phyloP scores from a whole-genome alignment of 2,329 filamentous ascomycete species.

The Orbilia ellipsospora region DNA sequence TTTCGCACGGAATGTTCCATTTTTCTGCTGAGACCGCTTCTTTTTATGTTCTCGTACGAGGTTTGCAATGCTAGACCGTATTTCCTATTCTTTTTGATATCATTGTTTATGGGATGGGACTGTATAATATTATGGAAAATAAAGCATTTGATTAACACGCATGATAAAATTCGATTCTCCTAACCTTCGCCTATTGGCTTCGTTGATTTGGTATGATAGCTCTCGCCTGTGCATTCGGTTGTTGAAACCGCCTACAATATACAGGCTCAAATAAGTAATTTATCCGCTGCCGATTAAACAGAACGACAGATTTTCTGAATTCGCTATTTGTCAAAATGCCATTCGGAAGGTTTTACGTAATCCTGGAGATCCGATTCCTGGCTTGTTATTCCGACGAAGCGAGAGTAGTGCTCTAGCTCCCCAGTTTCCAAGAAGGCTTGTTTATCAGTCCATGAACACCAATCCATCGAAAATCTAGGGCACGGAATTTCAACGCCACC shows the following conservation, averaged over 20 bases:
- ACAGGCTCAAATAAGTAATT: conserved; percentile 30
- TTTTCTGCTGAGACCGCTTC: not conserved
- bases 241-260: conserved; percentile 30
- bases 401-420: too few relatives aligned
- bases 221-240: conserved; percentile 16
- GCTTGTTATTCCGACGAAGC: too few relatives aligned
- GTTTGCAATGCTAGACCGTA: conserved; percentile 10
- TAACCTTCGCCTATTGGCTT: not conserved
- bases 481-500: too few relatives aligned
- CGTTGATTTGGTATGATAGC: too few relatives aligned
- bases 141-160: conserved; percentile 1
- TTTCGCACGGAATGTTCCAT: too few relatives aligned
- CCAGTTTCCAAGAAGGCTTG: conserved; percentile 17
- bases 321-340: not conserved
- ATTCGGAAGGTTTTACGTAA: not conserved
- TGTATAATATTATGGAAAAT: conserved; percentile 29
- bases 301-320: not conserved
- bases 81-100: not conserved
- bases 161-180: too few relatives aligned
- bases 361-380: too few relatives aligned
- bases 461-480: too few relatives aligned
- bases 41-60: conserved; percentile 7
- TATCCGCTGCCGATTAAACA: conserved; percentile 15
- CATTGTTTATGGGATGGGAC: conserved; percentile 28
- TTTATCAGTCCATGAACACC: not conserved